phyloP scores from a whole-genome alignment of 2,329 filamentous ascomycete species.

The Paramyrothecium sp. region DNA sequence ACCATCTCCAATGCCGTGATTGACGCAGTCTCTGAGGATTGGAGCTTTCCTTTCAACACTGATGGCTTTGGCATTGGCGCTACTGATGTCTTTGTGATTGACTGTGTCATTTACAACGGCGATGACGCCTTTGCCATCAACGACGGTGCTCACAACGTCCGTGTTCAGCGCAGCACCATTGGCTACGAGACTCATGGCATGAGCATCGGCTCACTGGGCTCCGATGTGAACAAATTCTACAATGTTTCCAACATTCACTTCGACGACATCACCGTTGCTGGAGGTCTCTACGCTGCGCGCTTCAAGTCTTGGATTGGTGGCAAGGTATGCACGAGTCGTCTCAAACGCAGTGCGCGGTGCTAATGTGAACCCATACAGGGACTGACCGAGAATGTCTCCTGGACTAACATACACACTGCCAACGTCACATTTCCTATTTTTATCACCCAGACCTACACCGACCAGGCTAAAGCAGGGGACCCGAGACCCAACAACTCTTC shows the following conservation, averaged over 20 bases:
- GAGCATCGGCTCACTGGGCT: neutral
- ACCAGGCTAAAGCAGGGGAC: neutral
- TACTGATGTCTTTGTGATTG: neutral
- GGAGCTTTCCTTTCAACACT: conserved; percentile 1
- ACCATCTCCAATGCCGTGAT: neutral
- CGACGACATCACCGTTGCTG: neutral
- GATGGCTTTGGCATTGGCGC: neutral
- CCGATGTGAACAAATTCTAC: neutral
- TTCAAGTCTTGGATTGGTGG: neutral
- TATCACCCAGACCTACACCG: neutral
- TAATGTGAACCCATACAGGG: neutral
- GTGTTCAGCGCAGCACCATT: neutral
- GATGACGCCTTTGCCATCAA: neutral
- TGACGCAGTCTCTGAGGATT: neutral
- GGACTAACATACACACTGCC: neutral
- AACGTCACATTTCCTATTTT: neutral
- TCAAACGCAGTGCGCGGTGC: neutral
- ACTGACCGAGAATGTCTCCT: neutral
- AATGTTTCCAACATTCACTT: neutral
- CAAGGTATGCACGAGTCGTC: neutral
- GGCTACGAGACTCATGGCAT: neutral
- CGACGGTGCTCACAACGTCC: neutral
- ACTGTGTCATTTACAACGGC: neutral
- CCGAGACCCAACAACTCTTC: neutral
- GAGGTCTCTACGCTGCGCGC: neutral